Evolutionary conservation across 2,329 filamentous ascomycete species (phyloP).

Genomic region (Phialophora verrucosa): DNA sequence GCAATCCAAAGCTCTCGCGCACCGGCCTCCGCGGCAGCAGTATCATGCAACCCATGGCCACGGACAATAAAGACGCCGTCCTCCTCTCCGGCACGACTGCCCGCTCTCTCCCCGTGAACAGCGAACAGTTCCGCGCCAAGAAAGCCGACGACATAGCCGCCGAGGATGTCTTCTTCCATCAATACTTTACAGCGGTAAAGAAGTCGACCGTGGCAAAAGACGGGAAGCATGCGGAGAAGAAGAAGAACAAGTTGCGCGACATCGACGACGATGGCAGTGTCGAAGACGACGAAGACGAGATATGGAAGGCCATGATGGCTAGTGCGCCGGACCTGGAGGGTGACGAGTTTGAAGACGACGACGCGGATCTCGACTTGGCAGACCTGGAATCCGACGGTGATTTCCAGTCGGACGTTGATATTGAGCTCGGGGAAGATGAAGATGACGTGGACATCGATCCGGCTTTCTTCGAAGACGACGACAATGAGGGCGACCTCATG

Average conservation of each 20-base stretch:
- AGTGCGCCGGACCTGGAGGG: conserved; percentile 78
- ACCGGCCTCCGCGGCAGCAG: conserved; percentile 75
- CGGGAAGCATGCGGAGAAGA: conserved; percentile 51
- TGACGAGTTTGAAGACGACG: conserved; percentile 55
- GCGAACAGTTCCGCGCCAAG: conserved; percentile 88
- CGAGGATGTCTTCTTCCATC: conserved; percentile 97
- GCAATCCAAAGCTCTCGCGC: conserved; percentile 75
- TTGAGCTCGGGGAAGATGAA: conserved; percentile 50
- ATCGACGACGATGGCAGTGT: conserved; percentile 64
- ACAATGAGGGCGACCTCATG: conserved; percentile 63
- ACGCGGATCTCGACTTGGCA: conserved; percentile 62
- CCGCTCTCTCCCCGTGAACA: conserved; percentile 71
- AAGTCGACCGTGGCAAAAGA: conserved; percentile 60
- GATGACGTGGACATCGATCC: conserved; percentile 43
- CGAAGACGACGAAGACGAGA: conserved; percentile 75
- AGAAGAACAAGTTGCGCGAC: conserved; percentile 63
- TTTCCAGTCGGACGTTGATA: conserved; percentile 51
- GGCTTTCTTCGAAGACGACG: conserved; percentile 51
- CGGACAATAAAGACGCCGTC: conserved; percentile 64
- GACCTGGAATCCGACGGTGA: conserved; percentile 59
- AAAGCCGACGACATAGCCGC: conserved; percentile 84
- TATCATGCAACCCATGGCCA: conserved; percentile 93
- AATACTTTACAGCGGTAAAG: conserved; percentile 82
- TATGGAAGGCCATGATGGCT: conserved; percentile 88
- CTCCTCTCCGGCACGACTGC: conserved; percentile 66